These are phyloP conservation scores for Russula sp. DNA, from an alignment of 768 basidiomycete species.

Conservation along the genomic window DNA sequence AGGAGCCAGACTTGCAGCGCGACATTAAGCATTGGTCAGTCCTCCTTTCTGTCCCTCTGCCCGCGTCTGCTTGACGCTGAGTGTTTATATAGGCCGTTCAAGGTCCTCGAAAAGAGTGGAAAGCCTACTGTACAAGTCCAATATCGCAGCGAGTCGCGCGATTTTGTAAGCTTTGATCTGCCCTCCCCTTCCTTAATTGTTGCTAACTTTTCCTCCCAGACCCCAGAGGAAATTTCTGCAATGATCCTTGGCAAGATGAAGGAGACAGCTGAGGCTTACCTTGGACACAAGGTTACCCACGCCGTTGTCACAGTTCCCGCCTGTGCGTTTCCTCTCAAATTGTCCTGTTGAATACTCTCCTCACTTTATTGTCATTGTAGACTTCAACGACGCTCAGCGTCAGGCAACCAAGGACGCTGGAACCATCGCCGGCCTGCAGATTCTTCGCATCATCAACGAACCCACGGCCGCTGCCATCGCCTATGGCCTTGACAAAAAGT, in stretches of 20 bases:
- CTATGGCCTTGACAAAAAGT: slow-evolving; percentile 96
- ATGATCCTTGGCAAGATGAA: slow-evolving; percentile 98
- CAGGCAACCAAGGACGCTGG: slow-evolving; percentile 99
- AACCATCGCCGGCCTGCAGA: slow-evolving; percentile 87
- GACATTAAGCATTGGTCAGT: slow-evolving; percentile 78
- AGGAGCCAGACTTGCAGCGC: slow-evolving; percentile 72
- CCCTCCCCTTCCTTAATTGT: background rate
- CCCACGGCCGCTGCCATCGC: slow-evolving; percentile 97
- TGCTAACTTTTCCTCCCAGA: slow-evolving; percentile 37
- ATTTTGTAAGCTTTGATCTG: slow-evolving; percentile 60
- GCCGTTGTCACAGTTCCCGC: slow-evolving; percentile 98
- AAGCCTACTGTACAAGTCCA: slow-evolving; percentile 76
- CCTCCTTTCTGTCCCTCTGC: background rate
- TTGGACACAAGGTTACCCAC: slow-evolving; percentile 93
- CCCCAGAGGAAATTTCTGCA: slow-evolving; percentile 90
- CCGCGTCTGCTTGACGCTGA: background rate
- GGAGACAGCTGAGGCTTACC: slow-evolving; percentile 98
- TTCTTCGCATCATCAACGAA: slow-evolving; percentile 97
- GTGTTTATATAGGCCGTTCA: slow-evolving; percentile 51
- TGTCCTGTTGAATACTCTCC: slow-evolving; percentile 15
- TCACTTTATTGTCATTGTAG: slow-evolving; percentile 31
- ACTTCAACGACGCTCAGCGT: slow-evolving; percentile 99
- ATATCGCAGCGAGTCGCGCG: slow-evolving; percentile 71
- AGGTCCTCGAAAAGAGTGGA: slow-evolving; percentile 67
- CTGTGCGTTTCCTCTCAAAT: slow-evolving; percentile 43